Percentiles rank a stretch among this genome's conserved stretches.
phyloP scores from a whole-genome alignment of 352 stramenopile genomes.

The Halophytophthora batemanensis region DNA sequence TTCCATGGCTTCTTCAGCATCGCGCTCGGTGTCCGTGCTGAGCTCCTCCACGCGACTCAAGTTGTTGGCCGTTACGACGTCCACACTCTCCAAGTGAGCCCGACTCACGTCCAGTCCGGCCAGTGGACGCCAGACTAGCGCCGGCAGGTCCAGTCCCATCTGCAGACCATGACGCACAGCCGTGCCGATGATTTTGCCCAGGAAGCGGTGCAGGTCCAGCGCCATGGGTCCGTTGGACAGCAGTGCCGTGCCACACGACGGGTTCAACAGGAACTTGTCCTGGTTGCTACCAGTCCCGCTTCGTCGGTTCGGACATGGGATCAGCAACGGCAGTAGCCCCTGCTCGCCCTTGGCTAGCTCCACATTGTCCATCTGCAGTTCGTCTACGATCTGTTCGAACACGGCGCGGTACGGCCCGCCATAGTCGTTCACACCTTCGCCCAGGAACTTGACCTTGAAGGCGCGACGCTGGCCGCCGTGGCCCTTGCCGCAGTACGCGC shows the following conservation, averaged over 20 bases:
- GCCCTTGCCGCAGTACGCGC: constrained; percentile 96
- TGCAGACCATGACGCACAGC: constrained; percentile 94
- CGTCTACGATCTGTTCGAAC: constrained; percentile 96
- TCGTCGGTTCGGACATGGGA: constrained; percentile 87
- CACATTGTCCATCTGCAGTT: constrained; percentile 92
- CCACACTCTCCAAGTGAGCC: constrained; percentile 76
- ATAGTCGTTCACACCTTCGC: constrained; percentile 99
- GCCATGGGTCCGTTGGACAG: constrained; percentile 86
- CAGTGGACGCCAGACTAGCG: constrained; percentile 85
- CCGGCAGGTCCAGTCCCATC: constrained; percentile 90
- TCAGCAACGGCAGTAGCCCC: constrained; percentile 82
- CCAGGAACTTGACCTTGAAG: constrained; percentile 99
- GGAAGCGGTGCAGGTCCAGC: constrained; percentile 92
- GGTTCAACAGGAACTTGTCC: constrained; percentile 91
- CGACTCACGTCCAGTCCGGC: constrained; percentile 72
- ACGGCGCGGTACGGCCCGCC: constrained; percentile 97
- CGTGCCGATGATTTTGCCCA: constrained; percentile 96
- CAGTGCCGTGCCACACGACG: constrained; percentile 75
- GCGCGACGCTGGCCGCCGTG: constrained; percentile 96
- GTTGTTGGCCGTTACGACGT: constrained; percentile 72
- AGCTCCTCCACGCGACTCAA: constrained; percentile 63
- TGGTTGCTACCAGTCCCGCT: constrained; percentile 87
- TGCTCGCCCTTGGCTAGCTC: constrained; percentile 84
- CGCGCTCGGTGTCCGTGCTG: constrained; percentile 16
- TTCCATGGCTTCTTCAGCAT: constrained; percentile 34